Percentiles rank a stretch among this genome's conserved stretches.
These are phyloP conservation scores for Tilletia caries DNA, from an alignment of 1,284 basidiomycete species.

Conservation along the genomic window DNA sequence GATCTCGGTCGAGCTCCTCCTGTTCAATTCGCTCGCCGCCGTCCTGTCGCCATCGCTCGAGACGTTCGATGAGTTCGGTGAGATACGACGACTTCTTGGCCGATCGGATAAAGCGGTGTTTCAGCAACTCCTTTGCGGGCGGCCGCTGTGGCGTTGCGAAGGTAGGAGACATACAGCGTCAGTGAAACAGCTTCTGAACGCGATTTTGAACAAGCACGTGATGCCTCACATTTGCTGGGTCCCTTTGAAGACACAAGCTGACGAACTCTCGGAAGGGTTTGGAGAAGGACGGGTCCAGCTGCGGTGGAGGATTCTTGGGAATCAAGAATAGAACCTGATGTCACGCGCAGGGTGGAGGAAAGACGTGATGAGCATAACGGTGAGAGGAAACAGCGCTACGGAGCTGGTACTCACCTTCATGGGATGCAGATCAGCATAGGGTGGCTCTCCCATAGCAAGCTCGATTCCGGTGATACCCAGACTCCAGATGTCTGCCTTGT, in stretches of 20 bases:
- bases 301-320: conserved; percentile 92
- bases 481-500: conserved; percentile 83
- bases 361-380: background rate
- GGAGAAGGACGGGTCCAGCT: conserved; percentile 80
- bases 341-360: background rate
- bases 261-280: conserved; percentile 93
- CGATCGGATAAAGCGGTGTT: conserved; percentile 90
- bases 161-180: conserved; percentile 16
- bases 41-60: conserved; percentile 84
- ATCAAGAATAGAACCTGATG: conserved; percentile 81
- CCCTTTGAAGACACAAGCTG: conserved; percentile 82
- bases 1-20: conserved; percentile 31
- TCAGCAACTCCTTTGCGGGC: conserved; percentile 85
- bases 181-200: background rate
- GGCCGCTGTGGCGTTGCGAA: conserved; percentile 65
- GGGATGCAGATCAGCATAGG: conserved; percentile 93
- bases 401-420: conserved; percentile 67
- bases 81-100: conserved; percentile 91
- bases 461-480: conserved; percentile 87
- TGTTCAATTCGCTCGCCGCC: conserved; percentile 54
- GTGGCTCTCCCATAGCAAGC: conserved; percentile 92
- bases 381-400: background rate
- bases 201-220: background rate
- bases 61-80: conserved; percentile 89
- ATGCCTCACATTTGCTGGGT: conserved; percentile 75